Conservation (phyloP, 257 asterid species). For the Solanum chiquidenum region DNA sequence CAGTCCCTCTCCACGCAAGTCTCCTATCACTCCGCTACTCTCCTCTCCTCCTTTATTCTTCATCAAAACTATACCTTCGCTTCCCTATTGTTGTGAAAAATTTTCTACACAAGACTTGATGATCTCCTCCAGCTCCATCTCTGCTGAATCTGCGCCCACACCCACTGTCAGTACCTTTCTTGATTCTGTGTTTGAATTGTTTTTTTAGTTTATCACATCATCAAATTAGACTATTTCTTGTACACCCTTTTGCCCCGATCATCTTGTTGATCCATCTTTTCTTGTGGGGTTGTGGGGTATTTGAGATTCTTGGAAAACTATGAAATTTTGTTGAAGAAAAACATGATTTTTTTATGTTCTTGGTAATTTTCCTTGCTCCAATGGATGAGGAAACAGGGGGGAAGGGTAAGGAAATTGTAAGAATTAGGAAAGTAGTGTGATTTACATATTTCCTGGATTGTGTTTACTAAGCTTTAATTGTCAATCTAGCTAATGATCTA, state of each 20-base stretch:
- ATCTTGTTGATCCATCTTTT: background rate
- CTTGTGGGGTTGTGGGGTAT: background rate
- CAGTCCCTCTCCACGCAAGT: background rate
- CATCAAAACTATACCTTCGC: background rate
- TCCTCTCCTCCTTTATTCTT: background rate
- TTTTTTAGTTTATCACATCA: background rate
- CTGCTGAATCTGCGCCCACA: background rate
- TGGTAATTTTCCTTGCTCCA: background rate
- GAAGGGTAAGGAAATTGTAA: background rate
- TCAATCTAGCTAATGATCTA: background rate
- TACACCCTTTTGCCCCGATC: background rate
- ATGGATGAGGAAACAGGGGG: background rate
- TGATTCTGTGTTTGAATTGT: background rate
- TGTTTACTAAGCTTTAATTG: background rate
- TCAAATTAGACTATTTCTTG: background rate
- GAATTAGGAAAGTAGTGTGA: background rate
- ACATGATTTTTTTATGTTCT: background rate
- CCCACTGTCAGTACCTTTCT: slow-evolving; percentile 1
- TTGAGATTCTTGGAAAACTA: background rate
- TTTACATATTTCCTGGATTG: background rate
- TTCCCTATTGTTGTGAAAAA: background rate
- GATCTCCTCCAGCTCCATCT: slow-evolving; percentile 1
- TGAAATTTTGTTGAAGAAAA: background rate
- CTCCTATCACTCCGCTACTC: background rate
- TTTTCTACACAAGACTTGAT: background rate